Conservation (phyloP, 495 filamentous ascomycete genomes). For the Acidomyces sp. region DNA sequence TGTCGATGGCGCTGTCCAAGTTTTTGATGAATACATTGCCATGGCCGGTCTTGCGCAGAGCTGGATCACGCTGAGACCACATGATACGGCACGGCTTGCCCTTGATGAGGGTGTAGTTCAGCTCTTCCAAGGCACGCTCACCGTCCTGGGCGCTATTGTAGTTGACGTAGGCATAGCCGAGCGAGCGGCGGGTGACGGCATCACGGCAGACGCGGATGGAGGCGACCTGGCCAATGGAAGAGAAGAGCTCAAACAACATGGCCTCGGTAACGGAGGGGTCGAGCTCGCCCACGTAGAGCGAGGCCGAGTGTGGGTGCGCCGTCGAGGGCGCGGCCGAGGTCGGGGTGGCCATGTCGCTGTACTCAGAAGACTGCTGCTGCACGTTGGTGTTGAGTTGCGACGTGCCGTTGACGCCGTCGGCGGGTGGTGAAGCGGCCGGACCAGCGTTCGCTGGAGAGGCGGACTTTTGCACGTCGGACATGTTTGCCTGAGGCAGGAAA, state of each 20-base stretch:
- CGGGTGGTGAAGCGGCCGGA: slow-evolving; percentile 40
- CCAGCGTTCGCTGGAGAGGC: slow-evolving; percentile 58
- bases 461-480: slow-evolving; percentile 25
- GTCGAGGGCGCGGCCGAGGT: slow-evolving; percentile 56
- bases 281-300: slow-evolving; percentile 97
- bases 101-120: slow-evolving; percentile 99
- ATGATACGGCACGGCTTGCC: slow-evolving; percentile 98
- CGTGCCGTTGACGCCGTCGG: slow-evolving; percentile 48
- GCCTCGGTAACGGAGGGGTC: slow-evolving; percentile 96
- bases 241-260: slow-evolving; percentile 99
- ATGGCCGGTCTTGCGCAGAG: slow-evolving; percentile 96
- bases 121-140: slow-evolving; percentile 94
- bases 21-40: slow-evolving; percentile 99
- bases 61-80: slow-evolving; percentile 99
- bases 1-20: slow-evolving; percentile 93
- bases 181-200: slow-evolving; percentile 93
- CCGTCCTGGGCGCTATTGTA: slow-evolving; percentile 96
- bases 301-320: slow-evolving; percentile 80
- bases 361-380: slow-evolving; percentile 43
- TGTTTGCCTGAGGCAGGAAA: no score
- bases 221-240: slow-evolving; percentile 94
- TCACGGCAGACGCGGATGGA: slow-evolving; percentile 99
- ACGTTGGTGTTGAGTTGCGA: slow-evolving; percentile 52
- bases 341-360: slow-evolving; percentile 52
- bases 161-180: slow-evolving; percentile 99